Evolutionary conservation across 306 rosid genomes (phyloP).

Genomic region (Carpinus fangiana): DNA sequence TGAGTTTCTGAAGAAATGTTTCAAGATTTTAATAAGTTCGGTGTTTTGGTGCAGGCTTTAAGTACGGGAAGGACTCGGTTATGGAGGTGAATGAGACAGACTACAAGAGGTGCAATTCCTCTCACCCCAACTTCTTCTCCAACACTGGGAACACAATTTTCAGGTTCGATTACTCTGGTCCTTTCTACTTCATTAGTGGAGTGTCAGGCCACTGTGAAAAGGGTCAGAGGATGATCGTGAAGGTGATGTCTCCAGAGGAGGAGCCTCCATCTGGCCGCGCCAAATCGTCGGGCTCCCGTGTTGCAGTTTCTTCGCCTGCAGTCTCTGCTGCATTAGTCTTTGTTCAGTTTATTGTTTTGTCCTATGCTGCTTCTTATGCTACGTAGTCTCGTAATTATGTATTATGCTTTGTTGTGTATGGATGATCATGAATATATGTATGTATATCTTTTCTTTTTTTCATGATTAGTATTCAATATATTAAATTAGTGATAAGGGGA

Average conservation of each 20-base stretch:
- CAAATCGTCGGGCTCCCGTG: conserved; percentile 32
- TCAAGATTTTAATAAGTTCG: neutral
- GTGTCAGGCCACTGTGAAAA: conserved; percentile 68
- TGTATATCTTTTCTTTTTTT: too few relatives aligned
- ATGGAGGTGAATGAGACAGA: conserved; percentile 70
- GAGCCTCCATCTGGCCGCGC: conserved; percentile 26
- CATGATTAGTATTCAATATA: too few relatives aligned
- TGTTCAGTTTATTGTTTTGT: conserved; percentile 26
- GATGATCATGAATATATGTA: too few relatives aligned
- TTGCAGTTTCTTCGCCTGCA: conserved; percentile 14
- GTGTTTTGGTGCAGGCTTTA: conserved; percentile 40
- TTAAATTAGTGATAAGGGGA: too few relatives aligned
- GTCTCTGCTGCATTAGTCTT: conserved; percentile 30
- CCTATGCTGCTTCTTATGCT: conserved; percentile 20
- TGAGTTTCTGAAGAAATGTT: too few relatives aligned
- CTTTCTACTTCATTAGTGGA: conserved; percentile 87
- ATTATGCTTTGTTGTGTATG: neutral
- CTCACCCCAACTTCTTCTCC: conserved; percentile 73
- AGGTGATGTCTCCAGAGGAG: conserved; percentile 50
- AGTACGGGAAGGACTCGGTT: conserved; percentile 79
- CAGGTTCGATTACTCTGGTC: conserved; percentile 48
- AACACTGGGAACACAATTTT: conserved; percentile 58
- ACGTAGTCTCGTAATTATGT: neutral
- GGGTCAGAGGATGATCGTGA: conserved; percentile 77
- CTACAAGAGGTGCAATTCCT: conserved; percentile 63